A percentile compares a stretch with the other conserved stretches of the same genome.
Evolutionary conservation across 306 rosid species (phyloP).

Genomic region (Chamaecrista fasciculata): DNA sequence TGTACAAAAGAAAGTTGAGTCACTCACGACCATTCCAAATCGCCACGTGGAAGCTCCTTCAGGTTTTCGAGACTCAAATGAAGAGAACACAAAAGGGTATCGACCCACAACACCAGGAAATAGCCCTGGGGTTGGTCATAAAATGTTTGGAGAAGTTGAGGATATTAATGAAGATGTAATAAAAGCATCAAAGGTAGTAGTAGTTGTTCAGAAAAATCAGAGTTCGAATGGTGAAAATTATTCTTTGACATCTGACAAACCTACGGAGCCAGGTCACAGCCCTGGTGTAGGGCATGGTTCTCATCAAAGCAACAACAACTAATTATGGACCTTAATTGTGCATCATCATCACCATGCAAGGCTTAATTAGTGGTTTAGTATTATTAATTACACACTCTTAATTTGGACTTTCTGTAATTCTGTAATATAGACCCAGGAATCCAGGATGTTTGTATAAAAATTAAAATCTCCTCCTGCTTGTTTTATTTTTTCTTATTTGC

Average conservation of each 20-base stretch:
- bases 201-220: no score
- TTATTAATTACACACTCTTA: no score
- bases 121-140: conserved; percentile 64
- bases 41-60: background rate
- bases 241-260: background rate
- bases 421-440: no score
- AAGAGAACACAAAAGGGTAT: conserved; percentile 1
- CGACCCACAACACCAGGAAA: conserved; percentile 40
- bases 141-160: background rate
- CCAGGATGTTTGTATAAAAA: no score
- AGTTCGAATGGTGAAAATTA: background rate
- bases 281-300: background rate
- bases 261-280: conserved; percentile 23
- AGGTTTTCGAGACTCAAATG: background rate
- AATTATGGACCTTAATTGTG: no score
- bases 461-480: no score
- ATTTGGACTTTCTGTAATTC: no score
- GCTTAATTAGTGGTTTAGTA: no score
- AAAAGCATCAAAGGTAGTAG: background rate
- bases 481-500: no score
- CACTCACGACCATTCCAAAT: background rate
- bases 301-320: background rate
- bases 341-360: no score
- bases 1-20: no score
- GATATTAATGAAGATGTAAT: background rate